Percentiles rank a stretch among this genome's conserved stretches.
phyloP scores from a whole-genome alignment of 441 rosid genomes.

The Viola pubescens region DNA sequence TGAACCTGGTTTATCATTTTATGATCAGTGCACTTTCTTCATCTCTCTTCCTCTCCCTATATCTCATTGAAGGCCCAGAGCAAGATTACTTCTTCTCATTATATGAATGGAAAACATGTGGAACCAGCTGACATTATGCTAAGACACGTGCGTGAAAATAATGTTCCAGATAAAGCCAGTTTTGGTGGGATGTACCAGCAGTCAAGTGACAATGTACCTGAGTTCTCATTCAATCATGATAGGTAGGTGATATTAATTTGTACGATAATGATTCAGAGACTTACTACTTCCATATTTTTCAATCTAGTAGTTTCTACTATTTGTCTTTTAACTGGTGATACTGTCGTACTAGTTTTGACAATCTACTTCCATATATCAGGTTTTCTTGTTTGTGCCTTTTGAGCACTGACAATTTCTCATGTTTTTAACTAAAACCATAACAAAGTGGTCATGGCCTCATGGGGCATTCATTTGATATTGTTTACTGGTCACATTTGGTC shows the following conservation, averaged over 20 bases:
- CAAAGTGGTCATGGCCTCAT: no score
- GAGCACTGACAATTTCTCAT: no score
- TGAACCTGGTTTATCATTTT: slow-evolving; percentile 4
- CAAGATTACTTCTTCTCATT: slow-evolving; percentile 24
- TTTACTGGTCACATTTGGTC: no score
- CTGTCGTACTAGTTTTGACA: neutral
- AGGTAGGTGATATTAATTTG: slow-evolving; percentile 29
- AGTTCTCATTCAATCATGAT: slow-evolving; percentile 29
- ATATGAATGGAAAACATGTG: slow-evolving; percentile 25
- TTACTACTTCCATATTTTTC: neutral
- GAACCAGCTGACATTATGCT: slow-evolving; percentile 25
- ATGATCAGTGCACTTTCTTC: neutral
- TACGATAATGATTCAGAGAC: no score
- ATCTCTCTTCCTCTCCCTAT: neutral
- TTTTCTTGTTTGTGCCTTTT: no score
- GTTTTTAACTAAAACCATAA: no score
- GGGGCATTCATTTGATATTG: no score
- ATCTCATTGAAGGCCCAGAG: slow-evolving; percentile 26
- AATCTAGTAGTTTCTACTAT: neutral
- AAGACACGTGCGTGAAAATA: slow-evolving; percentile 21
- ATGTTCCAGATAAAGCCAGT: slow-evolving; percentile 18
- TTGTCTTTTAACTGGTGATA: slow-evolving; percentile 1
- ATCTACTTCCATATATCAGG: no score
- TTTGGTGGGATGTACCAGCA: slow-evolving; percentile 25
- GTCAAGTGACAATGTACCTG: slow-evolving; percentile 24